These are phyloP conservation scores for Ustilago curta DNA, from an alignment of 1,284 basidiomycete genomes.

Conservation along the genomic window DNA sequence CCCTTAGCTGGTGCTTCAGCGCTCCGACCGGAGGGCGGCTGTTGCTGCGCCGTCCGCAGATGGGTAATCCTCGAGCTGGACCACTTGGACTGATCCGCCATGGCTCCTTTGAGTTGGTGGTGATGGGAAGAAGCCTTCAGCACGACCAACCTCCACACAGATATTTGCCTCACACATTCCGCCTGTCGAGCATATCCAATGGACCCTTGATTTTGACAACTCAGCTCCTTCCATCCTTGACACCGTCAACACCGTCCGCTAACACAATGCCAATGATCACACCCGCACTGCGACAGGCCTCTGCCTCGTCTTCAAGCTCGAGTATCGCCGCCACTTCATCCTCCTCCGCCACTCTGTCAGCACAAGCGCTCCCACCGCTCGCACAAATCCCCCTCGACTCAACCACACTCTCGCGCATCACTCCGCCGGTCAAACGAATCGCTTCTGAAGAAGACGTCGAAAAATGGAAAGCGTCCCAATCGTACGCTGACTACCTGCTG, in stretches of 20 bases:
- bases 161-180: not conserved
- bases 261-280: conserved; percentile 38
- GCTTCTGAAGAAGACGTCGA: conserved; percentile 64
- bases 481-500: conserved; percentile 57
- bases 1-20: conserved; percentile 1
- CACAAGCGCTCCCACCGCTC: conserved; percentile 42
- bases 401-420: conserved; percentile 22
- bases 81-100: conserved; percentile 27
- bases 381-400: conserved; percentile 30
- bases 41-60: conserved; percentile 4
- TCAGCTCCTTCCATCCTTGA: not conserved
- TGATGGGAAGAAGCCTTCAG: not conserved
- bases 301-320: not conserved
- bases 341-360: conserved; percentile 23
- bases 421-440: conserved; percentile 60
- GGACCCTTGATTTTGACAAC: not conserved
- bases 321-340: conserved; percentile 14
- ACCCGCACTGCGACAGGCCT: conserved; percentile 18
- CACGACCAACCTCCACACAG: not conserved
- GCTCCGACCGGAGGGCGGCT: not conserved
- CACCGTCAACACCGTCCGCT: not conserved
- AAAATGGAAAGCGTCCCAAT: conserved; percentile 59
- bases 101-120: not conserved
- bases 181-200: not conserved
- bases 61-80: conserved; percentile 23